Evolutionary conservation across 352 stramenopile species (phyloP).

Genomic region (Globisporangium spinosum): DNA sequence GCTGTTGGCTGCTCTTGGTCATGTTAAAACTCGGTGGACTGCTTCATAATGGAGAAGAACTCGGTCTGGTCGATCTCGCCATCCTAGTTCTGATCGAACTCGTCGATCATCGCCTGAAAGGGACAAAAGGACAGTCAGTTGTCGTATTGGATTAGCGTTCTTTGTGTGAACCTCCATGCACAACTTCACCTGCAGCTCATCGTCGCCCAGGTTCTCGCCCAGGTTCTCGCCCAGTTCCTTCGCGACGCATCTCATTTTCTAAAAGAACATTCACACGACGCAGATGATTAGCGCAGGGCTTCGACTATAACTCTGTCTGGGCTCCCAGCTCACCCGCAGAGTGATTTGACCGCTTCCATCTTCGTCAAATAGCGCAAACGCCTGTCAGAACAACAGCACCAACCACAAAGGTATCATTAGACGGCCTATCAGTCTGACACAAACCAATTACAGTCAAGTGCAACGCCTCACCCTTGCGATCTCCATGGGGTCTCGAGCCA

Average conservation of each 20-base stretch:
- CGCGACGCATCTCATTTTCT: slow-evolving; percentile 92
- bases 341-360: slow-evolving; percentile 88
- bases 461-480: slow-evolving; percentile 62
- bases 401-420: not conserved
- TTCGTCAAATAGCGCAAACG: slow-evolving; percentile 94
- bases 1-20: not conserved
- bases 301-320: not conserved
- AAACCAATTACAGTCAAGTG: not conserved
- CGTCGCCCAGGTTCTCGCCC: slow-evolving; percentile 89
- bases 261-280: slow-evolving; percentile 3
- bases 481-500: slow-evolving; percentile 88
- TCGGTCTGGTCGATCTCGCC: slow-evolving; percentile 89
- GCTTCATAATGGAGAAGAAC: slow-evolving; percentile 90
- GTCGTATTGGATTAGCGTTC: not conserved
- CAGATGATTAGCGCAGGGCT: not conserved
- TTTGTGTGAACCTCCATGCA: not conserved
- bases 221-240: slow-evolving; percentile 92
- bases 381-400: slow-evolving; percentile 23
- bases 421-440: not conserved
- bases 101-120: slow-evolving; percentile 91
- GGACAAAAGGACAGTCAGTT: not conserved
- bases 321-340: slow-evolving; percentile 39
- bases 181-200: slow-evolving; percentile 70
- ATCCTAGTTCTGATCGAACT: slow-evolving; percentile 94
- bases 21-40: slow-evolving; percentile 65